Evolutionary conservation across 1,139 yeast species (phyloP).

Genomic region (Zhuliangozyma blackwelliae): DNA sequence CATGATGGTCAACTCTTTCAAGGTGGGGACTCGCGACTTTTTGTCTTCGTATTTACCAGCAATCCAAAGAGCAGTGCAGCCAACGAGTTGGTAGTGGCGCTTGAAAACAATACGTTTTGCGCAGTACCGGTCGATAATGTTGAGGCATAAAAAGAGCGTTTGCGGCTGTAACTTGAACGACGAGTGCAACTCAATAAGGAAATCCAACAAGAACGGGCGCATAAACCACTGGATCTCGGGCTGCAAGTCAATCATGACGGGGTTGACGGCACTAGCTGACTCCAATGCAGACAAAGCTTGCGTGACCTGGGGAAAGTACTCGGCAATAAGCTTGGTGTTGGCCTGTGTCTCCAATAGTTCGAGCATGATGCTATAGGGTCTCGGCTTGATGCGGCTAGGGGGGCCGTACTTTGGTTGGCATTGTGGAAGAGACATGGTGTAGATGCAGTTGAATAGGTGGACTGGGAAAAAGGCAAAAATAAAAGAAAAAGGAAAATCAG

Average conservation of each 20-base stretch:
- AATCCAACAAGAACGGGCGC: constrained; percentile 86
- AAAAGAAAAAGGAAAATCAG: too few relatives aligned
- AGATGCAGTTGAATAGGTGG: too few relatives aligned
- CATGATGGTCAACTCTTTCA: constrained; percentile 70
- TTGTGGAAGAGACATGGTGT: too few relatives aligned
- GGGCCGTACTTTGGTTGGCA: constrained; percentile 34
- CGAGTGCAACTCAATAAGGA: constrained; percentile 75
- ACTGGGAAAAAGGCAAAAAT: too few relatives aligned
- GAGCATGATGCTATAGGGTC: constrained; percentile 38
- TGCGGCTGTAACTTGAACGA: constrained; percentile 73
- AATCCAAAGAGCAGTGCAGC: constrained; percentile 91
- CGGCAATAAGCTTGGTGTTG: constrained; percentile 37
- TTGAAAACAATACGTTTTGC: constrained; percentile 88
- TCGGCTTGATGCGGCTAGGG: constrained; percentile 33
- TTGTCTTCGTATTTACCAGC: constrained; percentile 93
- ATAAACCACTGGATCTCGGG: constrained; percentile 92
- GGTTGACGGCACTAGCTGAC: constrained; percentile 33
- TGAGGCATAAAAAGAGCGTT: constrained; percentile 75
- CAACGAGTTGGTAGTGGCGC: constrained; percentile 88
- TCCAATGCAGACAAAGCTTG: constrained; percentile 30
- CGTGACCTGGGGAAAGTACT: constrained; percentile 34
- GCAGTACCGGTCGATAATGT: constrained; percentile 85
- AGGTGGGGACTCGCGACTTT: constrained; percentile 77
- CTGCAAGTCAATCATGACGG: constrained; percentile 79
- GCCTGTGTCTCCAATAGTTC: constrained; percentile 47